These are phyloP conservation scores for Berkeleyomyces basicola DNA, from an alignment of 2,329 filamentous ascomycete genomes.

Conservation along the genomic window DNA sequence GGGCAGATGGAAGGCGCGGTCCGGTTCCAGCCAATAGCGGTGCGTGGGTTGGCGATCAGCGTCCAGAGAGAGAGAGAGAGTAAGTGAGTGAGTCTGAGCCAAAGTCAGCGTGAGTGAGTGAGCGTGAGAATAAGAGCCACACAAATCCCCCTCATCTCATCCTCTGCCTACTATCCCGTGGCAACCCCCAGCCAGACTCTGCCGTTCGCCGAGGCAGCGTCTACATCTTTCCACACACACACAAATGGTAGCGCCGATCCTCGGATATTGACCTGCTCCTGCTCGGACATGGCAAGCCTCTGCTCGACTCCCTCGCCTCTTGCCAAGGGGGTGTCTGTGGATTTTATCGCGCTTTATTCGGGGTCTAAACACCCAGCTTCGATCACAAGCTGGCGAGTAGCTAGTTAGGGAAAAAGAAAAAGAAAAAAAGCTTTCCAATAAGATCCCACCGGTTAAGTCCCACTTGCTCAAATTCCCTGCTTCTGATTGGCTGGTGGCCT, in stretches of 20 bases:
- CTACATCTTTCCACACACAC: no score
- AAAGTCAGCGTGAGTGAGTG: no score
- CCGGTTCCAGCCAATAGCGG: background rate
- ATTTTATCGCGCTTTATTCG: background rate
- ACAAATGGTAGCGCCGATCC: background rate
- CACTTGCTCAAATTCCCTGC: background rate
- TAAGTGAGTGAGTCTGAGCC: no score
- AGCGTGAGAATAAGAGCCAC: no score
- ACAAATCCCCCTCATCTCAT: background rate
- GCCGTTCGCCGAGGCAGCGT: no score
- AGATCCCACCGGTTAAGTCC: background rate
- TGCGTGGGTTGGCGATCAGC: no score
- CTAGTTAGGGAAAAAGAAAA: background rate
- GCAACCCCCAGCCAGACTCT: background rate
- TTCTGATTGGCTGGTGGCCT: background rate
- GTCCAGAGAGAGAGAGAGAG: no score
- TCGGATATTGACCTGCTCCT: slow-evolving; percentile 5
- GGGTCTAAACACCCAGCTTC: background rate
- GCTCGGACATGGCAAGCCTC: background rate
- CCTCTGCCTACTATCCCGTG: background rate
- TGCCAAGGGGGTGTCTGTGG: background rate
- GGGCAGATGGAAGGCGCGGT: background rate
- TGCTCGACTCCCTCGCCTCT: background rate
- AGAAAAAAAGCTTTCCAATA: background rate
- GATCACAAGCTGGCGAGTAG: background rate